A percentile compares a stretch with the other conserved stretches of the same genome.
Evolutionary conservation across 306 rosid genomes (phyloP).

Genomic region (Cucurbita moschata): DNA sequence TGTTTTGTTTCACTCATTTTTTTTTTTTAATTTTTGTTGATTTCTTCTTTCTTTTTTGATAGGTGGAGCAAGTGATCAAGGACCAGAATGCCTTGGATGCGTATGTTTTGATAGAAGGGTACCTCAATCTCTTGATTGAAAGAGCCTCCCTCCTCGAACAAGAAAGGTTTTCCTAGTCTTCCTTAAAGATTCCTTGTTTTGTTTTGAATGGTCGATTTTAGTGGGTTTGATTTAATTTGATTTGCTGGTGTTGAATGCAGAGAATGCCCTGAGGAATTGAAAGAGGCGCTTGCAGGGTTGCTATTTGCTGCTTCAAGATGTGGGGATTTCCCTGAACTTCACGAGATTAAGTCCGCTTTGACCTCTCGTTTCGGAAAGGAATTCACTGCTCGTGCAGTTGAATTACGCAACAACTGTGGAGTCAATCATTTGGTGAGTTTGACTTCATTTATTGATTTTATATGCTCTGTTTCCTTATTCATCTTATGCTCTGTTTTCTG

Average conservation of each 20-base stretch:
- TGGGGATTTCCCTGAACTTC: slow-evolving; percentile 70
- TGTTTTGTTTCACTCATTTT: no score
- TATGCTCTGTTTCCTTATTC: background rate
- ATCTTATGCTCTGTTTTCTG: background rate
- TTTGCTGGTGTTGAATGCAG: background rate
- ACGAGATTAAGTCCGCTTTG: slow-evolving; percentile 32
- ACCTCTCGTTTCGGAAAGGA: slow-evolving; percentile 37
- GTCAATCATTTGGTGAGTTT: slow-evolving; percentile 37
- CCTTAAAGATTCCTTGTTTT: background rate
- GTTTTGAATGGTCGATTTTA: background rate
- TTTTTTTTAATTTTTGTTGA: background rate
- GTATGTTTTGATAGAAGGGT: slow-evolving; percentile 32
- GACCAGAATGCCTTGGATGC: slow-evolving; percentile 46
- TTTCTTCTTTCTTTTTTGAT: background rate
- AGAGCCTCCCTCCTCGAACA: slow-evolving; percentile 27
- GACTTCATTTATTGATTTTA: background rate
- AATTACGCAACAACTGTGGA: slow-evolving; percentile 29
- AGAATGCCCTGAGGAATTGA: slow-evolving; percentile 48
- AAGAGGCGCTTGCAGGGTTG: slow-evolving; percentile 42
- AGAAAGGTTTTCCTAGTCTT: slow-evolving; percentile 15
- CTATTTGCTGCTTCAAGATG: slow-evolving; percentile 60
- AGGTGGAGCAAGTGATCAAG: slow-evolving; percentile 50
- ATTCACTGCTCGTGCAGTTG: slow-evolving; percentile 34
- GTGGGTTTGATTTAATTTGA: background rate
- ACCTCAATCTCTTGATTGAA: slow-evolving; percentile 30